Conservation (phyloP, 768 basidiomycete genomes). For the Tylopilus subfusipes region DNA sequence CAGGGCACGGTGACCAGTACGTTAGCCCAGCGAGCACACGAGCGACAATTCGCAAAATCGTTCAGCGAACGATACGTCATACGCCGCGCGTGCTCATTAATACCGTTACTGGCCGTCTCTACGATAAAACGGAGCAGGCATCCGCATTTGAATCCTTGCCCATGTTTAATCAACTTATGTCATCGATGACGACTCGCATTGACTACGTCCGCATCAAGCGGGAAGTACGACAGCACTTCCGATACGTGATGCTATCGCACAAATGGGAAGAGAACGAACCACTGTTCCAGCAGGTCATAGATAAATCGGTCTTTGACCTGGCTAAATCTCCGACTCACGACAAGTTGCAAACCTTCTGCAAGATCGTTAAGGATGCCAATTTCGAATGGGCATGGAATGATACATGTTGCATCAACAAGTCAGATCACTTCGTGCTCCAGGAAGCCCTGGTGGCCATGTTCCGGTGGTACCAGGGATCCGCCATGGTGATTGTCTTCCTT, state of each 20-base stretch:
- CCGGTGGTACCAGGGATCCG: not conserved
- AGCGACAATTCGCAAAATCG: not conserved
- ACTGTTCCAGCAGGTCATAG: not conserved
- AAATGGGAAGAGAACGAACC: slow-evolving; percentile 5
- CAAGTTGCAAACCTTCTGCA: not conserved
- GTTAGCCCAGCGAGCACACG: not conserved
- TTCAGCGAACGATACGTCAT: not conserved
- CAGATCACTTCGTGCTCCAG: not conserved
- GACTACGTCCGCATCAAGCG: not conserved
- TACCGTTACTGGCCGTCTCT: not conserved
- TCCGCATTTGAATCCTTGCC: not conserved
- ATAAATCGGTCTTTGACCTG: not conserved
- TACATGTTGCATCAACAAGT: not conserved
- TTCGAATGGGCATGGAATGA: not conserved
- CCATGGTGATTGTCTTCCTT: no score
- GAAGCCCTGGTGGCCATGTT: not conserved
- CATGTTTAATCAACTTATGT: not conserved
- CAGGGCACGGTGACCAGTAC: not conserved
- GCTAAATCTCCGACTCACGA: not conserved
- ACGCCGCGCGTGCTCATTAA: not conserved
- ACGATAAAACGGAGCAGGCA: not conserved
- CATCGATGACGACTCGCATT: not conserved
- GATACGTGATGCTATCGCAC: slow-evolving; percentile 4
- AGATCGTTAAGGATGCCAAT: not conserved
- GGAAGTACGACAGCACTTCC: not conserved